Conservation (phyloP, 148 eudicot species). For the Heliamphora exappendiculata region DNA sequence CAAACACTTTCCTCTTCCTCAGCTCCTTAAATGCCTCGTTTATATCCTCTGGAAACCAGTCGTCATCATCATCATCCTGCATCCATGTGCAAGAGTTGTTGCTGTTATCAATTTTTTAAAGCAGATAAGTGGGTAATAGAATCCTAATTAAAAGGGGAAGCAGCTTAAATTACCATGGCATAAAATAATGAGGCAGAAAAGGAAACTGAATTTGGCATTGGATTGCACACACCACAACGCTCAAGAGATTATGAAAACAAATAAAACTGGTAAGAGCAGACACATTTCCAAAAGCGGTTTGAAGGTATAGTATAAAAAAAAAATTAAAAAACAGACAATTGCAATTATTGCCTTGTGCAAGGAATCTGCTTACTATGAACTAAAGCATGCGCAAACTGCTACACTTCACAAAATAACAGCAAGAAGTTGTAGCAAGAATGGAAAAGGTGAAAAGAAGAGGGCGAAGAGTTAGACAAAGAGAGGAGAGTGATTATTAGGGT, state of each 20-base stretch:
- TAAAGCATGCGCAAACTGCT: background rate
- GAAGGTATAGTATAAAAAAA: background rate
- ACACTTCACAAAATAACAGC: background rate
- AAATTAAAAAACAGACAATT: background rate
- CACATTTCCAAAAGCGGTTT: background rate
- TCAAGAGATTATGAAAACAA: background rate
- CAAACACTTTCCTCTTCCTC: slow-evolving; percentile 61
- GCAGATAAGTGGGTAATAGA: background rate
- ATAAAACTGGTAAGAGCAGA: background rate
- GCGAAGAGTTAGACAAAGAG: too few species aligned
- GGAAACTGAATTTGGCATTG: background rate
- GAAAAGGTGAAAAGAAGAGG: too few species aligned
- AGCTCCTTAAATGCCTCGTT: slow-evolving; percentile 79
- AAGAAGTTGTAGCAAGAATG: too few species aligned
- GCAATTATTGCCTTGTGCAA: background rate
- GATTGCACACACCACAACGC: background rate
- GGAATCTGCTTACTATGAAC: background rate
- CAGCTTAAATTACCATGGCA: background rate
- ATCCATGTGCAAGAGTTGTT: slow-evolving; percentile 5
- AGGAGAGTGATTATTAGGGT: too few species aligned
- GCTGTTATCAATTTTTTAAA: background rate
- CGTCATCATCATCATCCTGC: slow-evolving; percentile 86
- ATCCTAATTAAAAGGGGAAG: background rate
- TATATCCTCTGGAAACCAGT: slow-evolving; percentile 84
- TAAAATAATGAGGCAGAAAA: background rate